These are phyloP conservation scores for Pseudogymnoascus sp. DNA, from an alignment of 2,329 filamentous ascomycete genomes.

Conservation along the genomic window DNA sequence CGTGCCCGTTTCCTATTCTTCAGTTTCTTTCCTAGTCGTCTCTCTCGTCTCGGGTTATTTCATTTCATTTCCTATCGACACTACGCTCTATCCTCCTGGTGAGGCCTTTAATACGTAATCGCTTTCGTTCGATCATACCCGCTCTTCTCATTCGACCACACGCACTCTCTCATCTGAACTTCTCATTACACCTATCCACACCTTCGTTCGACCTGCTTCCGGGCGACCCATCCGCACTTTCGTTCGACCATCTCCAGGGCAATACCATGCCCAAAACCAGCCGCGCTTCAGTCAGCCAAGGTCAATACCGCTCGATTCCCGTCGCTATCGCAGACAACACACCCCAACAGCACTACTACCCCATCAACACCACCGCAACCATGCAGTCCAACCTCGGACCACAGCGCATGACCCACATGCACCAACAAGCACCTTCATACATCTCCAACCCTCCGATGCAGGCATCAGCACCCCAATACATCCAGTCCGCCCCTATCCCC, in stretches of 20 bases:
- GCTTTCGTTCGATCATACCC: slow-evolving; percentile 9
- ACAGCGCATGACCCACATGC: slow-evolving; percentile 12
- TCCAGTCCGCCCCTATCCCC: slow-evolving; percentile 11
- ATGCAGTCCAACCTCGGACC: slow-evolving; percentile 13
- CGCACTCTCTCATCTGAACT: slow-evolving; percentile 5
- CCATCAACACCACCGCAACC: slow-evolving; percentile 16
- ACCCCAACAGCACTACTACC: slow-evolving; percentile 13
- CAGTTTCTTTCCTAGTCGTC: slow-evolving; percentile 14
- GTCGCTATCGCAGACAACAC: slow-evolving; percentile 14
- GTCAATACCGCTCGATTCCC: slow-evolving; percentile 21
- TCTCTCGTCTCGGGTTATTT: slow-evolving; percentile 3
- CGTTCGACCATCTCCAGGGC: slow-evolving; percentile 8
- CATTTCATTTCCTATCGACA: slow-evolving; percentile 11
- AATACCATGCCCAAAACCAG: slow-evolving; percentile 23
- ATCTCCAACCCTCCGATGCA: slow-evolving; percentile 15
- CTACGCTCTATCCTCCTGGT: slow-evolving; percentile 20
- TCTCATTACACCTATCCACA: slow-evolving; percentile 9
- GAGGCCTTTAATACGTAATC: slow-evolving; percentile 23
- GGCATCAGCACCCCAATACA: not conserved
- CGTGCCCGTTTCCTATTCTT: slow-evolving; percentile 18
- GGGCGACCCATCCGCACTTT: slow-evolving; percentile 9
- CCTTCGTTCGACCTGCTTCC: slow-evolving; percentile 8
- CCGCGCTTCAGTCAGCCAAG: slow-evolving; percentile 18
- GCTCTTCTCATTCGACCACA: slow-evolving; percentile 6
- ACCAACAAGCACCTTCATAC: slow-evolving; percentile 8